Evolutionary conservation across 2,329 filamentous ascomycete species (phyloP).

Genomic region (Microcyclospora tardicrescens): DNA sequence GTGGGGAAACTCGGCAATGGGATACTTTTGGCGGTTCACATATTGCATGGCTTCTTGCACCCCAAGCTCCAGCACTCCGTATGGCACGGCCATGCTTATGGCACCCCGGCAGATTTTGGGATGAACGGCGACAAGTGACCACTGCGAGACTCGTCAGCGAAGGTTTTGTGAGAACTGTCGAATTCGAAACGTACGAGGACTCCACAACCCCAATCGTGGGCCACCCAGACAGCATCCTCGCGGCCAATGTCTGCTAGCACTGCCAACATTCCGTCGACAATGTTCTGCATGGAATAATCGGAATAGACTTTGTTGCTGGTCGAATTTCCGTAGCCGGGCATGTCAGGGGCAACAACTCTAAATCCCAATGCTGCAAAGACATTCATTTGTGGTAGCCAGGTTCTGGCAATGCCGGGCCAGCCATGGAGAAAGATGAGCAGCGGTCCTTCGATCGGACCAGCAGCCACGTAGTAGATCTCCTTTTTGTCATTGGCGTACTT

Average conservation of each 20-base stretch:
- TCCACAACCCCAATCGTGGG: constrained; percentile 33
- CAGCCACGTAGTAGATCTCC: constrained; percentile 6
- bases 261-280: constrained; percentile 22
- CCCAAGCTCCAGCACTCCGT: constrained; percentile 30
- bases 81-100: constrained; percentile 27
- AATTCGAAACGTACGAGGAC: constrained; percentile 13
- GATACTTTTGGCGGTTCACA: constrained; percentile 34
- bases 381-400: constrained; percentile 24
- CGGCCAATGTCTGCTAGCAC: constrained; percentile 28
- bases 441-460: constrained; percentile 4
- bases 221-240: constrained; percentile 35
- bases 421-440: constrained; percentile 10
- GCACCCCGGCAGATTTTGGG: constrained; percentile 22
- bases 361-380: constrained; percentile 19
- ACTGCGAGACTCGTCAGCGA: constrained; percentile 13
- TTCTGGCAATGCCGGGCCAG: constrained; percentile 25
- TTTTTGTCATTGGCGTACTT: constrained; percentile 1
- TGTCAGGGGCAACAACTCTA: constrained; percentile 19
- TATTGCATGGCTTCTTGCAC: constrained; percentile 23
- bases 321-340: constrained; percentile 25
- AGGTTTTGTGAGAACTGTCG: constrained; percentile 2
- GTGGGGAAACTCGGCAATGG: constrained; percentile 28
- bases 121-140: constrained; percentile 3
- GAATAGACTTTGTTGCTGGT: constrained; percentile 16
- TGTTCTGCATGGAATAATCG: constrained; percentile 22